Evolutionary conservation across 169 alveolate genomes (phyloP), one percentile per base, ranked within the genome.

Genomic region (Eimeria tenella): DNA sequence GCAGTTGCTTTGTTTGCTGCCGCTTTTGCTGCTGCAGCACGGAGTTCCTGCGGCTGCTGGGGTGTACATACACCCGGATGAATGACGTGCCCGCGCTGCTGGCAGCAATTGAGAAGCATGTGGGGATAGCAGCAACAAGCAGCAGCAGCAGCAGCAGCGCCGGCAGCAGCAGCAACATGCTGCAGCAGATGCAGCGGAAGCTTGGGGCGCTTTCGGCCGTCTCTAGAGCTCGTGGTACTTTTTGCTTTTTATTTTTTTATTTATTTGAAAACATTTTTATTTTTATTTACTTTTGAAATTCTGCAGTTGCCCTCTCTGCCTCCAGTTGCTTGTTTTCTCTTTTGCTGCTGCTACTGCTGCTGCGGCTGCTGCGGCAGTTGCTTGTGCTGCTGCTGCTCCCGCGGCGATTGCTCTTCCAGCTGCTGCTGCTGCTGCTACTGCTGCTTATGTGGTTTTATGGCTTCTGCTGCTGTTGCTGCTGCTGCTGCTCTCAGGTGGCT

Each of bases 31-130:
- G 11, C 49, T 68, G 77, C 77, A 68, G 77, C 31, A n/a, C 77
- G 77, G 77, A 68, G 77, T 68, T 68, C 31, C n/a, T 68, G 31
- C 77, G 9, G 77, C 77, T 68, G n/a, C 77, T 68, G 77, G 77
- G n/a, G 77, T n/a, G 77, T n/a, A 68, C 77, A 1, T 68, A 68
- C 77, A n/a, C 77, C 31, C 77, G 77, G 13, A 68, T 68, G 77
- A 68, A 68, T 23, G 77, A 68, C 31, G n/a, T n/a, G 77, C 77
- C 77, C 9, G 77, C 77, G n/a, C 77, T 68, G 77, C 77, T 68
- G n/a, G 77, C n/a, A 68, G 77, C 77, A 15, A 13, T 68, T 15
- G 77, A 23, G 31, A 17, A 1, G 13, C 77, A 68, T n/a, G 31
- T 68, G 31, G 77, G 31, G n/a, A 23, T 10, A n/a, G 77, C 49